Base-by-base conservation (phyloP, 1,139 yeast genomes). In the Taphrina flavorubra region DNA sequence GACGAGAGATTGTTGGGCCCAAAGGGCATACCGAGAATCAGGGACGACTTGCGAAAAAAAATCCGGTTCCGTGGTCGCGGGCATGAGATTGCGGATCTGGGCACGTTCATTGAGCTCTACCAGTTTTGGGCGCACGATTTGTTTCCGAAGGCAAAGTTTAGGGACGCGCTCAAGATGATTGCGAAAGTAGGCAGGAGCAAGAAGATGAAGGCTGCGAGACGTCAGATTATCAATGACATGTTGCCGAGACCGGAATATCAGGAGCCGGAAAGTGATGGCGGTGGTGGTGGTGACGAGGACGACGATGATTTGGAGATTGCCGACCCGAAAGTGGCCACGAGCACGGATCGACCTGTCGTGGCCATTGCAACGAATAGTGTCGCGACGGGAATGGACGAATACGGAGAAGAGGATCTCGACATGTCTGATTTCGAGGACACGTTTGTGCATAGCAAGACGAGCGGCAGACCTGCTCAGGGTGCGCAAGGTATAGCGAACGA, bases 61-160 rank as follows among this genome's bases (percentile, higher is more conserved):
- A 66, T 79, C 34, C 70, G 72, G 56, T 75, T 79, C 70, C 78
- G 78, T 61, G 82, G 81, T n/a, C 76, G 75, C 56, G 82, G 82
- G 5, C 76, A 78, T 61, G 82, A 72, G 70, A 73, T 79, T 69
- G 80, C 81, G 20, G 86, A 85, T 72, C 74, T 85, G 66, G 76
- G 79, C 8, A 78, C 79, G 57, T 79, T 90, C 1, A 78, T 90
- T 37, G 86, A 84, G 71, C 86, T 85, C 74, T 90, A 90, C 77
- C 96, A 90, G 77, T 77, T 90, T 42, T 90, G 97, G 97, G 92
- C 92, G 37, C 96, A 90, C 76, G 84, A 86, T 5, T 76, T 90
- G 65, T 90, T 84, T 74, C 96, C 97, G 11, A 87, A 87, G 77
- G 92, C 96, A 1, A 87, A 84, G 71, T 89, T 90, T 73, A 80